Conservation (phyloP, 768 basidiomycete species). For the Leccinum rimulosum region DNA sequence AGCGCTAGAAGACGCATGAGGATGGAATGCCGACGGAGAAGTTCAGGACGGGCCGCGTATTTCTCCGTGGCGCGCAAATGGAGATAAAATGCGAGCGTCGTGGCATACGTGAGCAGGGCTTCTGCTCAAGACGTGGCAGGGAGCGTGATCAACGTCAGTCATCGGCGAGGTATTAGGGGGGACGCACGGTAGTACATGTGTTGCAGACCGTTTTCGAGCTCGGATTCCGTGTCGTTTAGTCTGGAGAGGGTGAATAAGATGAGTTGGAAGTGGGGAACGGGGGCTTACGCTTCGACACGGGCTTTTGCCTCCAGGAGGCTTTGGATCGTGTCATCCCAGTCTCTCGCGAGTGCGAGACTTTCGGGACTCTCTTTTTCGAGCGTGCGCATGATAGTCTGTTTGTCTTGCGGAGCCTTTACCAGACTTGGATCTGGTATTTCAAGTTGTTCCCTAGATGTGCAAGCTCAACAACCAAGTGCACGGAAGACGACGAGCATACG, state of each 20-base stretch:
- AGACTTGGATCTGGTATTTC: not conserved
- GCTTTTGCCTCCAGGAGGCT: conserved; percentile 50
- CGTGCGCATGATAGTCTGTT: conserved; percentile 56
- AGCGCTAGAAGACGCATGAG: conserved; percentile 74
- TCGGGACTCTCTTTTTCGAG: conserved; percentile 78
- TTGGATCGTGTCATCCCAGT: conserved; percentile 73
- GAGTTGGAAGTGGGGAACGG: not conserved
- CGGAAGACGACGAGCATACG: conserved; percentile 20
- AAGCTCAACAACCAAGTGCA: conserved; percentile 5
- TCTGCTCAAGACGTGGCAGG: conserved; percentile 46
- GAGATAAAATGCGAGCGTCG: conserved; percentile 89
- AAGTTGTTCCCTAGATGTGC: conserved; percentile 16
- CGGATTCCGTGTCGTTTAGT: conserved; percentile 43
- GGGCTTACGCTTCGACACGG: conserved; percentile 53
- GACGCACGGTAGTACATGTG: conserved; percentile 87
- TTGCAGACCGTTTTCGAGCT: conserved; percentile 67
- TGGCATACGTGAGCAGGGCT: conserved; percentile 84
- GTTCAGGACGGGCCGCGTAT: conserved; percentile 57
- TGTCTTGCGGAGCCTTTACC: conserved; percentile 48
- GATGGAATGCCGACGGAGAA: conserved; percentile 68
- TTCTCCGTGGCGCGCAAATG: conserved; percentile 74
- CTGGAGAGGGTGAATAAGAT: conserved; percentile 34
- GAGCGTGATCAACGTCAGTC: not conserved
- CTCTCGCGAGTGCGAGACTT: conserved; percentile 74
- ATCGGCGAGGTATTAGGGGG: not conserved